Base-by-base conservation (phyloP, 2,329 filamentous ascomycete genomes). In the Claviceps monticola region DNA sequence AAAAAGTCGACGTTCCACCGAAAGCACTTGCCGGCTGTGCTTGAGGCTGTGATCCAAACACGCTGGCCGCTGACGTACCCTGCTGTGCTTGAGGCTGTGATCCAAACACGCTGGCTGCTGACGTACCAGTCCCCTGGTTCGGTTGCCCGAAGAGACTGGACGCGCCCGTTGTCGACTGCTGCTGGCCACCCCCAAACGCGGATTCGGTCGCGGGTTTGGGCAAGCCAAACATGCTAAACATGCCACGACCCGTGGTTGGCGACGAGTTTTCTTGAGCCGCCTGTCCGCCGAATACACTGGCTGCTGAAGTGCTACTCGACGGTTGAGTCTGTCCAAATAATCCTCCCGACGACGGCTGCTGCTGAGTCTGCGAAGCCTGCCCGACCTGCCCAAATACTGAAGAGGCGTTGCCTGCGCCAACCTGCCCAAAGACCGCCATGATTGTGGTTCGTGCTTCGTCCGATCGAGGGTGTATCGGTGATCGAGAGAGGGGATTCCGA, bases 371-470 rank as follows among this genome's bases (percentile, higher is more conserved):
- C 16, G 16, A 34, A 34, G 29, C 14, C 17, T 44, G 47, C 5
- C 16, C 34, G 14, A 51, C 39, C 48, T 66, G 63, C 46, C 64
- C 64, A 53, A 70, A 70, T 1, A 29, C 34, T 42, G 52, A 51
- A 19, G 34, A n/a, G n/a, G 46, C 46, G 19, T 38, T 54, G 39
- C 61, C 58, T 16, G n/a, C 29, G 51, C 56, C 60, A 38, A 55
- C 49, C 57, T 63, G 60, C 52, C 65, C 66, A 51, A 69, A 68
- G 55, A 68, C 59, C 53, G 65, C 64, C 65, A 67, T 68, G 56
- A 51, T 54, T 51, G 26, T 46, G 29, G 34, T 16, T 38, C 14
- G 43, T 45, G 16, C 1, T 37, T 43, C 42, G 39, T 42, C 17
- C 39, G 39, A 8, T 41, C 39, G 42, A 14, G 19, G 34, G 23